Evolutionary conservation across 257 asterid species (phyloP).

Genomic region (Solanum commersonii): DNA sequence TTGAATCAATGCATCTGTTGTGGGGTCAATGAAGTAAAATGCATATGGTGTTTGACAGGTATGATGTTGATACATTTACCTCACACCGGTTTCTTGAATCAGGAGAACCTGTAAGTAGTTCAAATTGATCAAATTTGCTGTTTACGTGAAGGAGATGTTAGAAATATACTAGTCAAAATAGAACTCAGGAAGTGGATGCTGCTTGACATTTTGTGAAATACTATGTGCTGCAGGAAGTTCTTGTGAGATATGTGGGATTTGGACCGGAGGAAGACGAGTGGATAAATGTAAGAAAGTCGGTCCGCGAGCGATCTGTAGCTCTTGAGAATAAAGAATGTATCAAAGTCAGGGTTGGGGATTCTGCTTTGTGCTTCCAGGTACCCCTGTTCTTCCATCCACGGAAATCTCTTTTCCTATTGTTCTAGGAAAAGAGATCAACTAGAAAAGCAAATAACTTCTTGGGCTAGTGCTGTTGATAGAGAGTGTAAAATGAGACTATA

Average conservation of each 20-base stretch:
- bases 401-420: background rate
- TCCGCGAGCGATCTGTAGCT: conserved; percentile 69
- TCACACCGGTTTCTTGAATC: conserved; percentile 52
- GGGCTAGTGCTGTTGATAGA: background rate
- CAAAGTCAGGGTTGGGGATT: conserved; percentile 61
- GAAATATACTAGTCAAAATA: background rate
- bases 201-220: conserved; percentile 5
- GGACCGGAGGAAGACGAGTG: conserved; percentile 85
- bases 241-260: conserved; percentile 67
- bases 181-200: background rate
- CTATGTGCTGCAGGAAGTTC: conserved; percentile 58
- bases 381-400: background rate
- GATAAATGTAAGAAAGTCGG: conserved; percentile 44
- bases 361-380: conserved; percentile 90
- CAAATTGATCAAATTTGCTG: background rate
- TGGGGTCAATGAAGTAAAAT: background rate
- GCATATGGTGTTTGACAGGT: conserved; percentile 40
- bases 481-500: background rate
- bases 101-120: conserved; percentile 69
- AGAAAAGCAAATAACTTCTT: background rate
- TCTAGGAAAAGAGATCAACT: background rate
- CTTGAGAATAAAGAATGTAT: conserved; percentile 73
- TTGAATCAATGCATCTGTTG: background rate
- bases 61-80: conserved; percentile 66
- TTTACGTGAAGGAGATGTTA: background rate